phyloP scores from a whole-genome alignment of 2,329 filamentous ascomycete genomes.

The Sarocladium strictum region DNA sequence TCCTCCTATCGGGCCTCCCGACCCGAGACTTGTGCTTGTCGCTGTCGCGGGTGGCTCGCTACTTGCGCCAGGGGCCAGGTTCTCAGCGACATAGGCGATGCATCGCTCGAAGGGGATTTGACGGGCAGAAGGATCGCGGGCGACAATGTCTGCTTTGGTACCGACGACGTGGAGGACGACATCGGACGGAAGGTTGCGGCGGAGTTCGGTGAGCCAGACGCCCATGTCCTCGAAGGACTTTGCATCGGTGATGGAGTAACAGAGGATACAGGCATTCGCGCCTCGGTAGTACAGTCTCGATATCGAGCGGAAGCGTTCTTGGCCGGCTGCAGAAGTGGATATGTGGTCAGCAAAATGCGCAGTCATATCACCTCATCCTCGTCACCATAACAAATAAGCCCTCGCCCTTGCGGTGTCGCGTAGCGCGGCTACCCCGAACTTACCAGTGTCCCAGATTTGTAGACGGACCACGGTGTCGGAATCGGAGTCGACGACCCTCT shows the following conservation, averaged over 20 bases:
- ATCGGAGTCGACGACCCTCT: slow-evolving; percentile 75
- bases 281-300: slow-evolving; percentile 94
- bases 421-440: slow-evolving; percentile 10
- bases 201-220: slow-evolving; percentile 80
- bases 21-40: slow-evolving; percentile 23
- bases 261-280: slow-evolving; percentile 87
- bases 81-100: slow-evolving; percentile 91
- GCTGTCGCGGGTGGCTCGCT: slow-evolving; percentile 64
- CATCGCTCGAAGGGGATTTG: slow-evolving; percentile 92
- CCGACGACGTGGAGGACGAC: slow-evolving; percentile 92
- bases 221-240: slow-evolving; percentile 88
- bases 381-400: not conserved
- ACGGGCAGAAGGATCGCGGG: slow-evolving; percentile 69
- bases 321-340: slow-evolving; percentile 52
- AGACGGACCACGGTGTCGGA: slow-evolving; percentile 82
- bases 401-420: not conserved
- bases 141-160: slow-evolving; percentile 87
- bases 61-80: slow-evolving; percentile 67
- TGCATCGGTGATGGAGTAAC: slow-evolving; percentile 88
- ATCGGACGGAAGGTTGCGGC: slow-evolving; percentile 68
- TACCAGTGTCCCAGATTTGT: slow-evolving; percentile 91
- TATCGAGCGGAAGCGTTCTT: slow-evolving; percentile 92
- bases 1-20: slow-evolving; percentile 15
- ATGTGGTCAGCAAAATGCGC: slow-evolving; percentile 13
- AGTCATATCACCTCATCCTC: not conserved